Conservation (phyloP, 73 alveolate genomes). For the Paramecium tetraurelia region DNA sequence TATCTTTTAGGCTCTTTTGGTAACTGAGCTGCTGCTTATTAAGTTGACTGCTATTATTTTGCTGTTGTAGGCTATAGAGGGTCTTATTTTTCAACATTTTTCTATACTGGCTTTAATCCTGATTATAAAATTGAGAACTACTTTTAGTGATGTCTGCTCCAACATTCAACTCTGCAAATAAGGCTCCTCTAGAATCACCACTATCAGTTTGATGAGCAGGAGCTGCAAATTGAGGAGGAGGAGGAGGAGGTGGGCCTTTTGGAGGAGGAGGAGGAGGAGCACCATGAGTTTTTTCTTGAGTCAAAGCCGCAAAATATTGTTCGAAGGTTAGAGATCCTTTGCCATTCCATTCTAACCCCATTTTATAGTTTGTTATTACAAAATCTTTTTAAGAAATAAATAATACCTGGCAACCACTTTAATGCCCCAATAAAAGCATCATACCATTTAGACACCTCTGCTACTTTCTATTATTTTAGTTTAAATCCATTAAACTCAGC, state of each 20-base stretch:
- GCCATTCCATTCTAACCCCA: conserved; percentile 41
- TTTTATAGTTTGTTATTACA: background rate
- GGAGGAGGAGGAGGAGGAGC: conserved; percentile 55
- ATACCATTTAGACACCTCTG: conserved; percentile 11
- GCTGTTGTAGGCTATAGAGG: background rate
- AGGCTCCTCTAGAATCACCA: background rate
- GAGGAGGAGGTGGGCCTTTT: conserved; percentile 15
- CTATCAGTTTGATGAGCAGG: background rate
- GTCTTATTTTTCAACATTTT: background rate
- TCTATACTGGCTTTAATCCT: conserved; percentile 17
- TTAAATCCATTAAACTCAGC: conserved; percentile 43
- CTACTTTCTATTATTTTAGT: background rate
- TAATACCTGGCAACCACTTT: background rate
- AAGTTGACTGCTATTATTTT: background rate
- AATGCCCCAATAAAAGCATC: conserved; percentile 18
- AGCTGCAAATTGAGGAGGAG: background rate
- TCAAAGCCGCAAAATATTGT: background rate
- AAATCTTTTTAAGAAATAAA: background rate
- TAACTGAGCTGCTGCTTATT: background rate
- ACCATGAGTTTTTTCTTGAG: background rate
- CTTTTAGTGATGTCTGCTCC: conserved; percentile 42
- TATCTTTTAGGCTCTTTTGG: conserved; percentile 12
- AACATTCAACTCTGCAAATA: conserved; percentile 1
- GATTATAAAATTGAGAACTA: background rate
- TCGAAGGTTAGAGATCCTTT: conserved; percentile 28